Conservation (phyloP, 2,329 filamentous ascomycete species). For the Epicoccum nigrum region DNA sequence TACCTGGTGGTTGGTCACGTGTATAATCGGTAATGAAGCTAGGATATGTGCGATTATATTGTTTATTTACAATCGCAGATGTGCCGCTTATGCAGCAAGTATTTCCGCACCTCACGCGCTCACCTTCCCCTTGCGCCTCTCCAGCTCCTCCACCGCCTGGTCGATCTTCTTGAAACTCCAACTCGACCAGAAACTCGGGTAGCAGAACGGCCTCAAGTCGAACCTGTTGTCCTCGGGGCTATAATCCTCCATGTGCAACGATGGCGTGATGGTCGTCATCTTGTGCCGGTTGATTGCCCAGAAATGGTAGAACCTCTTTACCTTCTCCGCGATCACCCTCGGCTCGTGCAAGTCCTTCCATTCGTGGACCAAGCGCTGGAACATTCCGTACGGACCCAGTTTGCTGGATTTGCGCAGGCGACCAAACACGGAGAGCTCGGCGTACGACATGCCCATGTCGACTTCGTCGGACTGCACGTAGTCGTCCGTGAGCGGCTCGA, state of each 20-base stretch:
- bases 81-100: too few relatives aligned
- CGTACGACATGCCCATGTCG: slow-evolving; percentile 58
- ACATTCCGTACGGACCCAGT: slow-evolving; percentile 60
- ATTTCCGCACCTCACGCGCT: too few relatives aligned
- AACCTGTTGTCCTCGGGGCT: slow-evolving; percentile 64
- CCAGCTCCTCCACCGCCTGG: slow-evolving; percentile 39
- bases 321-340: slow-evolving; percentile 54
- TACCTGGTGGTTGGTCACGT: too few relatives aligned
- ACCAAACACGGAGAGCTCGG: slow-evolving; percentile 60
- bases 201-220: slow-evolving; percentile 54
- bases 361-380: slow-evolving; percentile 58
- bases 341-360: slow-evolving; percentile 53
- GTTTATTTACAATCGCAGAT: too few relatives aligned
- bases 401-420: slow-evolving; percentile 59
- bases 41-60: too few relatives aligned
- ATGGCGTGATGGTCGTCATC: slow-evolving; percentile 37
- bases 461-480: slow-evolving; percentile 66
- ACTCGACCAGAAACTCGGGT: slow-evolving; percentile 48
- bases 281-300: slow-evolving; percentile 45
- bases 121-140: slow-evolving; percentile 21
- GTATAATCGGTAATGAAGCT: too few relatives aligned
- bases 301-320: slow-evolving; percentile 50
- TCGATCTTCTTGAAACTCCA: slow-evolving; percentile 50
- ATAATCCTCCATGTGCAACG: slow-evolving; percentile 54
- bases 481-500: slow-evolving; percentile 68